Percentiles rank a stretch among this genome's conserved stretches.
Evolutionary conservation across 257 asterid genomes (phyloP).

Genomic region (Nicotiana attenuata): DNA sequence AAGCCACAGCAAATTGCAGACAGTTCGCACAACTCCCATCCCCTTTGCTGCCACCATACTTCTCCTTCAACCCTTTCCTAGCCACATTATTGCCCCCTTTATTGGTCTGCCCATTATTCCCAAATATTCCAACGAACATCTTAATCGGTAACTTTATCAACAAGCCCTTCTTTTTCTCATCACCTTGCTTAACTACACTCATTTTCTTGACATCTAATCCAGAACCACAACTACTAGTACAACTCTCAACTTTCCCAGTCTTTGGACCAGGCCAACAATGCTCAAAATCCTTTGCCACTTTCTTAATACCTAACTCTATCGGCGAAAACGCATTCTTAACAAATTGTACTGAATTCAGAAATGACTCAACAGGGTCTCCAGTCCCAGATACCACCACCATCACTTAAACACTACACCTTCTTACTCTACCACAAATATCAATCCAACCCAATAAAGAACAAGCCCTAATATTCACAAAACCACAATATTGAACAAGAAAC

Average conservation of each 20-base stretch:
- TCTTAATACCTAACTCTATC: slow-evolving; percentile 59
- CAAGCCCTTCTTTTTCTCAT: slow-evolving; percentile 43
- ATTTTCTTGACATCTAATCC: slow-evolving; percentile 39
- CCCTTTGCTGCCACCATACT: slow-evolving; percentile 41
- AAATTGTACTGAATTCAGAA: slow-evolving; percentile 72
- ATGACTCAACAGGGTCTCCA: slow-evolving; percentile 73
- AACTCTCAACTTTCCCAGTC: slow-evolving; percentile 20
- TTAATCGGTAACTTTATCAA: slow-evolving; percentile 39
- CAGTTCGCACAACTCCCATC: slow-evolving; percentile 45
- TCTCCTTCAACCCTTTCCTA: slow-evolving; percentile 57
- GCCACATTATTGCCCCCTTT: slow-evolving; percentile 24
- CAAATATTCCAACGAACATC: slow-evolving; percentile 57
- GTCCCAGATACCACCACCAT: slow-evolving; percentile 66
- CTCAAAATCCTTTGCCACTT: slow-evolving; percentile 73
- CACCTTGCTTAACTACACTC: slow-evolving; percentile 25
- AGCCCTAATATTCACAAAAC: background rate
- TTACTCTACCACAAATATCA: background rate
- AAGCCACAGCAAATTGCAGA: slow-evolving; percentile 58
- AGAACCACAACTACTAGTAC: slow-evolving; percentile 20
- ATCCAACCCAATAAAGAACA: background rate
- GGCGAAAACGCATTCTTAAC: slow-evolving; percentile 71
- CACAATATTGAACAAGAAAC: background rate
- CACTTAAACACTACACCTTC: slow-evolving; percentile 16
- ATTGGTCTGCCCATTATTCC: slow-evolving; percentile 28
- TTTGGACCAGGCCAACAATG: slow-evolving; percentile 60